phyloP scores from a whole-genome alignment of 2,329 filamentous ascomycete species.

The Endothia cerciana region DNA sequence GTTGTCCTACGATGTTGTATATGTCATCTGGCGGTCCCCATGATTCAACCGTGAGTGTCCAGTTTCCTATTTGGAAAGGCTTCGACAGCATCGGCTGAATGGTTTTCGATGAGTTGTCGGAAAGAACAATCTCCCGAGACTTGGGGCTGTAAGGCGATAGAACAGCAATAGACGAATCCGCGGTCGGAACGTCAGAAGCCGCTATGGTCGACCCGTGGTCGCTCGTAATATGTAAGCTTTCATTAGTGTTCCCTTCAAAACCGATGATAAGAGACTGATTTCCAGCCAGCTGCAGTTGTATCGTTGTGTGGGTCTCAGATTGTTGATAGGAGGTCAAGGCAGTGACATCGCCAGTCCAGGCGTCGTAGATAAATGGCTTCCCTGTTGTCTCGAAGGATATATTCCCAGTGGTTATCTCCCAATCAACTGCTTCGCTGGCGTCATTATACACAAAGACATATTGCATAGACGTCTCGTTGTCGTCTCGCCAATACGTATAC shows the following conservation, averaged over 20 bases:
- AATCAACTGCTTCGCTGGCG: neutral
- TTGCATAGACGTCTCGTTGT: slow-evolving; percentile 5
- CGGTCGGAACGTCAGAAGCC: neutral
- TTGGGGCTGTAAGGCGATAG: neutral
- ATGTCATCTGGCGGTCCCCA: slow-evolving; percentile 16
- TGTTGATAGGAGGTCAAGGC: slow-evolving; percentile 10
- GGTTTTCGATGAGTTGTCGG: neutral
- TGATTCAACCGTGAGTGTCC: slow-evolving; percentile 14
- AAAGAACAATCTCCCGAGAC: neutral
- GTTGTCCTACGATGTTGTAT: neutral
- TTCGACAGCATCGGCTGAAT: neutral
- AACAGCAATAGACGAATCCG: neutral
- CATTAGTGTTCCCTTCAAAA: neutral
- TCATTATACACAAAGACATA: slow-evolving; percentile 27
- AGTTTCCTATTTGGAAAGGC: slow-evolving; percentile 4
- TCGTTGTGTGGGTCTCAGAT: neutral
- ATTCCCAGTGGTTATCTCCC: neutral
- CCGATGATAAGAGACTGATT: slow-evolving; percentile 20
- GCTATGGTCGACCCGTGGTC: neutral
- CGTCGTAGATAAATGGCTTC: slow-evolving; percentile 35
- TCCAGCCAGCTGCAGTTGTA: slow-evolving; percentile 14
- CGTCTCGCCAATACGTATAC: slow-evolving; percentile 21
- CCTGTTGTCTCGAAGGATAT: slow-evolving; percentile 20
- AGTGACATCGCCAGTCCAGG: slow-evolving; percentile 40
- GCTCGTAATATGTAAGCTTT: neutral